Percentiles rank a stretch among this genome's conserved stretches.
These are phyloP conservation scores for Limtongia smithiae DNA, from an alignment of 805 yeast species.

Conservation along the genomic window DNA sequence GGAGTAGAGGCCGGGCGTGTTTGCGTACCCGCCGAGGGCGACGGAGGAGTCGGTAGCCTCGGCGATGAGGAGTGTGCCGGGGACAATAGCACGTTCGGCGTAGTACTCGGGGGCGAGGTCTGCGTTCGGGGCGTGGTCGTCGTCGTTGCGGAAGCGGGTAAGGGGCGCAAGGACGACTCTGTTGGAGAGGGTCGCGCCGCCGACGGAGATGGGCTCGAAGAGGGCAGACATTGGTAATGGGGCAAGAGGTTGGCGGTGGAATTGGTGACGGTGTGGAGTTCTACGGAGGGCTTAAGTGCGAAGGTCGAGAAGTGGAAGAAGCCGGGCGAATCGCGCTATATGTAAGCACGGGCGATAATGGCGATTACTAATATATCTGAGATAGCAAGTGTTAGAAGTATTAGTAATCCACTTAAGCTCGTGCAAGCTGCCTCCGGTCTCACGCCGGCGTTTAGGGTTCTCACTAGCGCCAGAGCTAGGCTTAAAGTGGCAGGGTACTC, in stretches of 20 bases:
- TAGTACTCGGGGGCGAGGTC: constrained; percentile 52
- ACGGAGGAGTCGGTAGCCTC: constrained; percentile 54
- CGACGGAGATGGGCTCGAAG: constrained; percentile 33
- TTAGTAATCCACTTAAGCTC: too few relatives aligned
- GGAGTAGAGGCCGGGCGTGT: constrained; percentile 50
- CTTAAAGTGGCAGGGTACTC: too few relatives aligned
- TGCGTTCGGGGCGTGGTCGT: constrained; percentile 29
- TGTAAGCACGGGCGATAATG: too few relatives aligned
- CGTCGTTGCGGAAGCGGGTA: constrained; percentile 43
- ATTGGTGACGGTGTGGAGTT: neutral
- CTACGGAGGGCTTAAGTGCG: neutral
- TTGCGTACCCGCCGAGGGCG: constrained; percentile 42
- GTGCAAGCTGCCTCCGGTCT: too few relatives aligned
- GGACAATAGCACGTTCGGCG: constrained; percentile 48
- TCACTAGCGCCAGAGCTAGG: too few relatives aligned
- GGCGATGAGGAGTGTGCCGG: constrained; percentile 57
- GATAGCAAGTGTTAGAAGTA: too few relatives aligned
- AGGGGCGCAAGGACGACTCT: constrained; percentile 50
- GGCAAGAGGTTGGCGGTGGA: neutral
- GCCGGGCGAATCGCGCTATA: too few relatives aligned
- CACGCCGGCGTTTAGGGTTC: too few relatives aligned
- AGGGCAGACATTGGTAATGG: constrained; percentile 19
- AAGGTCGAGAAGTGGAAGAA: neutral
- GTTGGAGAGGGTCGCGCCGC: constrained; percentile 34
- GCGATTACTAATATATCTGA: too few relatives aligned